Evolutionary conservation across 139 green algal species (phyloP), one percentile per base, ranked within the genome.

Genomic region (Chlamydomonas sphaeroides): DNA sequence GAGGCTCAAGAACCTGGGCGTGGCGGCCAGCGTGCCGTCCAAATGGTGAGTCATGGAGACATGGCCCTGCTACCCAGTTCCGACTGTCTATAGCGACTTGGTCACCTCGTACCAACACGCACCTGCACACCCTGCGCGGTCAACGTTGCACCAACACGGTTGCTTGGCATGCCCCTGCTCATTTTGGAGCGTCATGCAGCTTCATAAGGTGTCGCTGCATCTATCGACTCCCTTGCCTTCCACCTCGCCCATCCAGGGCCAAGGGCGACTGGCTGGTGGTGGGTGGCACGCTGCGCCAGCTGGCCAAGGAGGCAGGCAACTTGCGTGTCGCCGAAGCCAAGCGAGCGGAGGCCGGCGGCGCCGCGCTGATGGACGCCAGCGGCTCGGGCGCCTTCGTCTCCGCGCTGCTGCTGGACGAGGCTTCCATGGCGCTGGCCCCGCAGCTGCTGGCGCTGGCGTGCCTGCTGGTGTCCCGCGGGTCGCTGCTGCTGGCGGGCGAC

Each of bases 381-480:
- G 65, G 49, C 3, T 26, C 17, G 21, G 66, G 42, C 35, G 39
- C 66, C 49, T 49, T 69, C 51, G 78, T 53, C 0, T 11, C 32
- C 1, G 62, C 67, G 2, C 78, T 84, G 7, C 30, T 84, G 33
- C 21, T 84, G 30, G 78, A 84, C 67, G 78, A 84, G 56, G 78
- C 66, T 10, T 63, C 36, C 36, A 84, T 84, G 78, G 36, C 69
- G 36, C 42, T 78, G 28, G 67, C 30, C 10, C 75, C 75, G 61
- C 61, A 72, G 41, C 59, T 73, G 42, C 33, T 82, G 41, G 75
- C 75, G 75, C 75, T 82, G n/a, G n/a, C 38, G 28, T 36, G 62
- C 38, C 59, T 82, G 20, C 38, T 84, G 51, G 38, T 78, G 51
- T 17, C 57, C 32, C 36, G 53, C 33, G 78, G 36, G 38, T 51